A percentile compares a stretch with the other conserved stretches of the same genome.
Evolutionary conservation across 2,329 filamentous ascomycete genomes (phyloP).

Genomic region (Drechslerella coelobrocha): DNA sequence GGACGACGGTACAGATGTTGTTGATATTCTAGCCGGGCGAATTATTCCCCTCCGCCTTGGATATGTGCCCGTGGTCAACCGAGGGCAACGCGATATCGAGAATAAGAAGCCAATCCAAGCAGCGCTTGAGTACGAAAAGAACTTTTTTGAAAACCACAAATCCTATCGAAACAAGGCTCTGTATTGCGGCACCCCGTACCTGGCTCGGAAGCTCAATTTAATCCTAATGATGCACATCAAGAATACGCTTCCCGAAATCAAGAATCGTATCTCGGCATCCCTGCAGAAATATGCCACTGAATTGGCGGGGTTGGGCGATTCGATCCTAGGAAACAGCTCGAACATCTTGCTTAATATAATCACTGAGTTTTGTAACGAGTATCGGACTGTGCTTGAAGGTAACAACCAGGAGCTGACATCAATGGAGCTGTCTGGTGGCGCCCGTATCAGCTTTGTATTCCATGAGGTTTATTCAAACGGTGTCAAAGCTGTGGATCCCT

Average conservation of each 20-base stretch:
- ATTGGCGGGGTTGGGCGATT: conserved; percentile 82
- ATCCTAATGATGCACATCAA: conserved; percentile 99
- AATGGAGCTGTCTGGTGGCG: conserved; percentile 91
- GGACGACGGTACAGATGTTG: conserved; percentile 97
- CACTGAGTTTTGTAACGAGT: conserved; percentile 97
- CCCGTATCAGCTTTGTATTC: conserved; percentile 98
- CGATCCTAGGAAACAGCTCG: conserved; percentile 91
- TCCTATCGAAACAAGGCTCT: conserved; percentile 98
- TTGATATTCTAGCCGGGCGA: conserved; percentile 95
- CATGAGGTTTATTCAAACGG: conserved; percentile 98
- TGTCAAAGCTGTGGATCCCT: conserved; percentile 96
- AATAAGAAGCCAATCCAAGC: conserved; percentile 94
- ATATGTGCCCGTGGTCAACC: conserved; percentile 97
- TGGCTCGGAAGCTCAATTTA: conserved; percentile 95
- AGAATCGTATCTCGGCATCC: conserved; percentile 91
- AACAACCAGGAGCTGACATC: conserved; percentile 97
- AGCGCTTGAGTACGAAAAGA: conserved; percentile 90
- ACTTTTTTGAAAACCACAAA: conserved; percentile 98
- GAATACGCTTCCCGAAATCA: conserved; percentile 97
- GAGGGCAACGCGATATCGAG: conserved; percentile 97
- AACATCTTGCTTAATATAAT: conserved; percentile 99
- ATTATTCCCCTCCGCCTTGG: conserved; percentile 94
- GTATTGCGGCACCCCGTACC: conserved; percentile 96
- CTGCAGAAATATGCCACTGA: conserved; percentile 89
- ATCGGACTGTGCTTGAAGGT: conserved; percentile 92